Conservation (phyloP, 179 eudicot species). For the Camellia oleifera region DNA sequence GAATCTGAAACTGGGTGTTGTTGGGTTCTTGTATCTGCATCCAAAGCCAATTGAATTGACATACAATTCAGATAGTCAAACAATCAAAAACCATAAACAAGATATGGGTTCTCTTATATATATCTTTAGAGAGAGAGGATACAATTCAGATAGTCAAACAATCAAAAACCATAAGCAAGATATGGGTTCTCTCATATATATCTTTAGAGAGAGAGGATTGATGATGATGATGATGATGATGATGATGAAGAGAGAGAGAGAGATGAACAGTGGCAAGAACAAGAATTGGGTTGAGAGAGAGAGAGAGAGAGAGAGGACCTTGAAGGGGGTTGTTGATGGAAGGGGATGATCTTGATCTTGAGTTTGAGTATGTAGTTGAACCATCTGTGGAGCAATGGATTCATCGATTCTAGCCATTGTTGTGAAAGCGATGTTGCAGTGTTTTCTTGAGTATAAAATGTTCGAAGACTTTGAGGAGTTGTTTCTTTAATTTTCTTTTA, state of each 20-base stretch:
- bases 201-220: background rate
- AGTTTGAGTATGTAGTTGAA: constrained; percentile 5
- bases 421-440: constrained; percentile 1
- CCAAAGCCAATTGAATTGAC: background rate
- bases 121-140: background rate
- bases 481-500: background rate
- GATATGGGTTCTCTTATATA: background rate
- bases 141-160: background rate
- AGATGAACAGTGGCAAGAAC: background rate
- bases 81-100: background rate
- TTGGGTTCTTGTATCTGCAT: constrained; percentile 25
- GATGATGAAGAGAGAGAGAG: background rate
- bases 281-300: background rate
- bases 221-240: background rate
- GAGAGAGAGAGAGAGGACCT: too few species aligned
- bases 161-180: background rate
- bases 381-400: background rate
- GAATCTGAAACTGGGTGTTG: background rate
- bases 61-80: background rate
- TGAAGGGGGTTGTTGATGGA: background rate
- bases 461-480: background rate
- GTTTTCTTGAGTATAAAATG: background rate
- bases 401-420: background rate
- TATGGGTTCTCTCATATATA: too few species aligned
- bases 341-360: background rate